phyloP scores from a whole-genome alignment of 352 stramenopile species.

The Elongisporangium prolatum region DNA sequence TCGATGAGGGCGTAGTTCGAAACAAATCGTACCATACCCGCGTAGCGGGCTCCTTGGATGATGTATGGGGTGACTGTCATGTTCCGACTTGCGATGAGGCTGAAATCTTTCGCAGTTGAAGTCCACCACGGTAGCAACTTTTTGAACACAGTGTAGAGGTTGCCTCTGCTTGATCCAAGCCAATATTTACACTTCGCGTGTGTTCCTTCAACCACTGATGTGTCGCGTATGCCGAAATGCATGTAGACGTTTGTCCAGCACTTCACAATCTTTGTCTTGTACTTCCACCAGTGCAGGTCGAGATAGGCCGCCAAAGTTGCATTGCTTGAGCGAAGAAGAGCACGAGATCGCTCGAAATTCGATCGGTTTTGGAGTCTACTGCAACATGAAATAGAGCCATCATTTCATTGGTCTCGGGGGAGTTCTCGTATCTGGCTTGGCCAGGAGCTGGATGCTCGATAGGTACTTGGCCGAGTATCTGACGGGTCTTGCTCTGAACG shows the following conservation, averaged over 20 bases:
- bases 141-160: slow-evolving; percentile 7
- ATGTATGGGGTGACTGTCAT: slow-evolving; percentile 1
- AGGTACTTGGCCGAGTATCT: background rate
- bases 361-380: background rate
- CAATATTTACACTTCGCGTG: slow-evolving; percentile 5
- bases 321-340: too few species aligned
- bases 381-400: background rate
- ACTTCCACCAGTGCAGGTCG: slow-evolving; percentile 4
- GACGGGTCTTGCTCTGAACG: background rate
- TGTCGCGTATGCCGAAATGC: slow-evolving; percentile 3
- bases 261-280: slow-evolving; percentile 2
- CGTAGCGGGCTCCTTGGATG: background rate
- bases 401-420: background rate
- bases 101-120: background rate
- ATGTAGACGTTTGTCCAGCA: background rate
- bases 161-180: background rate
- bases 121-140: slow-evolving; percentile 8
- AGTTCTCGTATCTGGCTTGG: slow-evolving; percentile 1
- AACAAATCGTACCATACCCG: background rate
- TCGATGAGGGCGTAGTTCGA: slow-evolving; percentile 1
- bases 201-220: slow-evolving; percentile 4
- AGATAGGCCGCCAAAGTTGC: too few species aligned
- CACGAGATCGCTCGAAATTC: background rate
- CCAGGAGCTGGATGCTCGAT: background rate
- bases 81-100: background rate